Conservation (phyloP, 1,284 basidiomycete species). For the Erythrobasidium hasegawianum region DNA sequence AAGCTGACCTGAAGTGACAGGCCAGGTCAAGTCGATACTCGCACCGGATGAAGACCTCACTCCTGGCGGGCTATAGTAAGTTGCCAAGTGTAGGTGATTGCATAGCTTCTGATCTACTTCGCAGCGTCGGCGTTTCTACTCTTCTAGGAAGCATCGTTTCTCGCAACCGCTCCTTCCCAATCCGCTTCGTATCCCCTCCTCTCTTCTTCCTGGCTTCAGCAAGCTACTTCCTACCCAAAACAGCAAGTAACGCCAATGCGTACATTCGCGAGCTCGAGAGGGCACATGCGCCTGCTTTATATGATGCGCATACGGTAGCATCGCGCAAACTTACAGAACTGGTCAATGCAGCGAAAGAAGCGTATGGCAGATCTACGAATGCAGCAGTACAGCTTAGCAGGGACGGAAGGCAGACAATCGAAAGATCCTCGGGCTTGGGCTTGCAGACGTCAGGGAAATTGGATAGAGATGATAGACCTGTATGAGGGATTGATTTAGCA, state of each 20-base stretch:
- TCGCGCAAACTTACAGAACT: background rate
- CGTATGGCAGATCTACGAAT: background rate
- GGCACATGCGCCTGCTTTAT: slow-evolving; percentile 3
- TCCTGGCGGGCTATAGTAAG: slow-evolving; percentile 38
- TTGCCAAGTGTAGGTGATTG: slow-evolving; percentile 37
- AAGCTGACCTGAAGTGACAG: slow-evolving; percentile 17
- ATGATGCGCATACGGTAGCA: background rate
- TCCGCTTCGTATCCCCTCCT: slow-evolving; percentile 45
- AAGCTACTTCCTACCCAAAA: slow-evolving; percentile 47
- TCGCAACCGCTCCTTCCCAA: slow-evolving; percentile 48
- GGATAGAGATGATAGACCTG: too few relatives aligned
- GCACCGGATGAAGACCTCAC: slow-evolving; percentile 35
- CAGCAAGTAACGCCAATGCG: slow-evolving; percentile 30
- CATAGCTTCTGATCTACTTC: background rate
- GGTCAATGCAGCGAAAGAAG: background rate
- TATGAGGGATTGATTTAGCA: too few relatives aligned
- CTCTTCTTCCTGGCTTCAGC: slow-evolving; percentile 41
- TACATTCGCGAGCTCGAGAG: slow-evolving; percentile 13
- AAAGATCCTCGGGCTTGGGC: background rate
- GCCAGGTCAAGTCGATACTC: slow-evolving; percentile 41
- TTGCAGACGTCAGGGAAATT: background rate
- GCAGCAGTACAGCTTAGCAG: background rate
- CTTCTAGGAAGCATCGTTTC: slow-evolving; percentile 49
- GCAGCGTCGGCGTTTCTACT: slow-evolving; percentile 49
- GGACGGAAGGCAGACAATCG: background rate